These are phyloP conservation scores for Fusarium cicatricum DNA, from an alignment of 2,329 filamentous ascomycete genomes.

Conservation along the genomic window DNA sequence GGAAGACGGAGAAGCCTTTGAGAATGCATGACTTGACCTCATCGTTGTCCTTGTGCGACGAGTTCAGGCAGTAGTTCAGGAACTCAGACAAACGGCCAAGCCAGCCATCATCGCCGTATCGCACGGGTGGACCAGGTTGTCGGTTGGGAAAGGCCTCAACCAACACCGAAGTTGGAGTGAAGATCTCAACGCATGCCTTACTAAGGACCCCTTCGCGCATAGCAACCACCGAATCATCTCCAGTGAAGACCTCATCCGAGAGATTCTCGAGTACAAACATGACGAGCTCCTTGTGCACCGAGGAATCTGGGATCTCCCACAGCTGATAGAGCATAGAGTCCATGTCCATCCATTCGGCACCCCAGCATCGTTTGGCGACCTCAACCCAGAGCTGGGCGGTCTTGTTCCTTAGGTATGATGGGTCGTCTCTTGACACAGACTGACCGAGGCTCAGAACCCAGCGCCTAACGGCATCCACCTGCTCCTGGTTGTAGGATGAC, in stretches of 20 bases:
- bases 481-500: slow-evolving; percentile 73
- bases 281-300: slow-evolving; percentile 82
- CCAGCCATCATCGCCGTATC: slow-evolving; percentile 88
- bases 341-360: slow-evolving; percentile 94
- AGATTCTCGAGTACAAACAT: slow-evolving; percentile 88
- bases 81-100: slow-evolving; percentile 78
- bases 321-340: slow-evolving; percentile 82
- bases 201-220: slow-evolving; percentile 85
- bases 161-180: slow-evolving; percentile 81
- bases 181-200: slow-evolving; percentile 91
- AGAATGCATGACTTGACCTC: slow-evolving; percentile 75
- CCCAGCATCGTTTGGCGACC: slow-evolving; percentile 92
- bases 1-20: slow-evolving; percentile 79
- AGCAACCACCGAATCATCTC: slow-evolving; percentile 86
- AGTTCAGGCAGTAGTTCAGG: slow-evolving; percentile 75
- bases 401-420: slow-evolving; percentile 89
- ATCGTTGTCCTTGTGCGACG: slow-evolving; percentile 69
- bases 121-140: slow-evolving; percentile 72
- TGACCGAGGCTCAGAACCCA: slow-evolving; percentile 85
- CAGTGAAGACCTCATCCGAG: slow-evolving; percentile 92
- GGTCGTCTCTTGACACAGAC: slow-evolving; percentile 74
- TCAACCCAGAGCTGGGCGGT: slow-evolving; percentile 95
- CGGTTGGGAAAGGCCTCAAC: slow-evolving; percentile 78
- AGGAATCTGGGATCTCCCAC: slow-evolving; percentile 75
- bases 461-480: slow-evolving; percentile 72